Percentiles rank a stretch among this genome's conserved stretches.
Conservation (phyloP, 2,329 filamentous ascomycete genomes). For the Microdochium paspali region DNA sequence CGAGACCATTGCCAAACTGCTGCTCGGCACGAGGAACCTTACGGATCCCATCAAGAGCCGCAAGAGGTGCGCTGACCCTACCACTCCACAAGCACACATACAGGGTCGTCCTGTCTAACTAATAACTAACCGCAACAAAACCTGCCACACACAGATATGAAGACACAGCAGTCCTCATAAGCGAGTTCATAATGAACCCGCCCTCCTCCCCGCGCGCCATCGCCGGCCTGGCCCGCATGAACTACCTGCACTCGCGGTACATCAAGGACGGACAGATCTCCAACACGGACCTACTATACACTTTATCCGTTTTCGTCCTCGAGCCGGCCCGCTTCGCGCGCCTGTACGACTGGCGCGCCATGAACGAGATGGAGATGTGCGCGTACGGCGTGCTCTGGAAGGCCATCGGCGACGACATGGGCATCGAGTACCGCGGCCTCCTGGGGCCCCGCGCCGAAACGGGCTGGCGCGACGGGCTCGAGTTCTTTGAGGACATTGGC, state of each 20-base stretch:
- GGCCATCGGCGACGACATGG: slow-evolving; percentile 59
- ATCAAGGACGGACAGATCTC: slow-evolving; percentile 21
- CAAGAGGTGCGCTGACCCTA: slow-evolving; percentile 15
- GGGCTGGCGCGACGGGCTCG: slow-evolving; percentile 38
- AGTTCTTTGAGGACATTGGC: slow-evolving; percentile 38
- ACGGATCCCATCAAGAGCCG: slow-evolving; percentile 18
- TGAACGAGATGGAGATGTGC: slow-evolving; percentile 59
- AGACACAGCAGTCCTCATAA: slow-evolving; percentile 19
- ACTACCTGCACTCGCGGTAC: slow-evolving; percentile 26
- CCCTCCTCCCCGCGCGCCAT: slow-evolving; percentile 24
- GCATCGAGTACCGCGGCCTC: slow-evolving; percentile 40
- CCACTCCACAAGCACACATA: no score
- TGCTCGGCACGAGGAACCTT: slow-evolving; percentile 19
- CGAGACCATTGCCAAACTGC: slow-evolving; percentile 18
- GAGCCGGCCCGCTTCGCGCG: slow-evolving; percentile 57
- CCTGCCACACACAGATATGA: slow-evolving; percentile 13
- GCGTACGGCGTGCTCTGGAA: slow-evolving; percentile 65
- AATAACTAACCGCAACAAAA: no score
- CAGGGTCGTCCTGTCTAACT: no score
- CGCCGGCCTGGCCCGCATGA: slow-evolving; percentile 25
- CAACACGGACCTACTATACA: slow-evolving; percentile 27
- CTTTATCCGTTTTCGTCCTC: slow-evolving; percentile 47
- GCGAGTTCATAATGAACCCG: slow-evolving; percentile 21
- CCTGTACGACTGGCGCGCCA: slow-evolving; percentile 59
- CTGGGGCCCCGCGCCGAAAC: slow-evolving; percentile 19